Conservation (phyloP, 192 early-diverging fungal genomes). For the Entomortierella chlamydospora region DNA sequence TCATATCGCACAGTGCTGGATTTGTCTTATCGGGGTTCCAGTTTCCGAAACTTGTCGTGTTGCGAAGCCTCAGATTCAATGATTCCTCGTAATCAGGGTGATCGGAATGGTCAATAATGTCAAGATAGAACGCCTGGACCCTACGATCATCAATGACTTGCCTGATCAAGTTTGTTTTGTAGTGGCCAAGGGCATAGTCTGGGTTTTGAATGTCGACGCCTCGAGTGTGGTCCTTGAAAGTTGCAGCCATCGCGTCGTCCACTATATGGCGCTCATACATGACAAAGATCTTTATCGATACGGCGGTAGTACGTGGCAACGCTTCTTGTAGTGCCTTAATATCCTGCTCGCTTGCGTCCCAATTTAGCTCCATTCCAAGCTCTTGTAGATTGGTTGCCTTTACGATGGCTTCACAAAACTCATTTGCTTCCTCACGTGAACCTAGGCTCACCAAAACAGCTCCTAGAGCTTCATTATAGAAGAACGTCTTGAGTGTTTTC, state of each 20-base stretch:
- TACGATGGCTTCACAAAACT: slow-evolving; percentile 20
- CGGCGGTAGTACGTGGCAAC: slow-evolving; percentile 10
- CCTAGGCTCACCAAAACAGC: slow-evolving; percentile 4
- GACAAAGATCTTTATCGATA: slow-evolving; percentile 9
- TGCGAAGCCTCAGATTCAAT: slow-evolving; percentile 1
- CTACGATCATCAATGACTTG: slow-evolving; percentile 4
- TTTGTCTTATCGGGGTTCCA: slow-evolving; percentile 15
- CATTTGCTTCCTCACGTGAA: slow-evolving; percentile 6
- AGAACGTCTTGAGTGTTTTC: slow-evolving; percentile 6
- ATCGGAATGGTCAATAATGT: slow-evolving; percentile 2
- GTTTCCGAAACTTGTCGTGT: background rate
- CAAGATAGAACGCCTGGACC: slow-evolving; percentile 15
- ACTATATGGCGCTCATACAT: slow-evolving; percentile 2
- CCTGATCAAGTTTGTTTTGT: slow-evolving; percentile 9
- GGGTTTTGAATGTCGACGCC: background rate
- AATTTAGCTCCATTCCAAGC: slow-evolving; percentile 5
- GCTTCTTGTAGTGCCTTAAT: background rate
- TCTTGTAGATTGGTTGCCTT: slow-evolving; percentile 20
- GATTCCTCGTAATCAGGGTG: slow-evolving; percentile 5
- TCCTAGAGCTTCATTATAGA: slow-evolving; percentile 16
- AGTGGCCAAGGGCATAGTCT: slow-evolving; percentile 7
- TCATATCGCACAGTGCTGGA: slow-evolving; percentile 19
- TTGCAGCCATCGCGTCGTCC: background rate
- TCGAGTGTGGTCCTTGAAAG: background rate
- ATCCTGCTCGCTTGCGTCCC: slow-evolving; percentile 9